A percentile compares a stretch with the other conserved stretches of the same genome.
Conservation (phyloP, 805 yeast genomes). For the Alloascoidea africana region DNA sequence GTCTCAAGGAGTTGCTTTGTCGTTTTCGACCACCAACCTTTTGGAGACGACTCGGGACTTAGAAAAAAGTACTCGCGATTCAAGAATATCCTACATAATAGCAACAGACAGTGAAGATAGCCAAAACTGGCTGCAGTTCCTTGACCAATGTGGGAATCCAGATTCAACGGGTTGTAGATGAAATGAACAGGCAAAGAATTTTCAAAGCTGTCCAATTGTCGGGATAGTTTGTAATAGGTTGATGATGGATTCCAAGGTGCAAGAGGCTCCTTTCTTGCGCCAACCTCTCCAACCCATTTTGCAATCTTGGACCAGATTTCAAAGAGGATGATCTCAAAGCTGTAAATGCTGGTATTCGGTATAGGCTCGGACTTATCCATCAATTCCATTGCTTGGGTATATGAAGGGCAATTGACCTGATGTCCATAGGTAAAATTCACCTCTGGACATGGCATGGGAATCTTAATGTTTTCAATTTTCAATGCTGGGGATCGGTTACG, state of each 20-base stretch:
- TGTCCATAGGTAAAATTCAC: slow-evolving; percentile 18
- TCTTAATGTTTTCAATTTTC: slow-evolving; percentile 18
- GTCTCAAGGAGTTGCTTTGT: no score
- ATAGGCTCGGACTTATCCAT: not conserved
- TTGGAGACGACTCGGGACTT: slow-evolving; percentile 14
- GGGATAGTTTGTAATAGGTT: slow-evolving; percentile 14
- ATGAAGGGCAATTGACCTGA: slow-evolving; percentile 8
- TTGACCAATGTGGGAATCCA: slow-evolving; percentile 16
- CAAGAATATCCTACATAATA: slow-evolving; percentile 19
- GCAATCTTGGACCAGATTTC: slow-evolving; percentile 24
- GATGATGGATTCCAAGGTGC: slow-evolving; percentile 20
- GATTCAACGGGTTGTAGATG: slow-evolving; percentile 13
- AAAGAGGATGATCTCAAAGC: slow-evolving; percentile 18
- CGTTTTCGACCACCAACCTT: slow-evolving; percentile 4
- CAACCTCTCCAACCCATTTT: slow-evolving; percentile 23
- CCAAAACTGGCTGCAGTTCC: slow-evolving; percentile 20
- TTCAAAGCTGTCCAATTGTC: slow-evolving; percentile 14
- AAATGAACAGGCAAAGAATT: slow-evolving; percentile 15
- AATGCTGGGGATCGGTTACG: slow-evolving; percentile 19
- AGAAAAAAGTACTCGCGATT: slow-evolving; percentile 22
- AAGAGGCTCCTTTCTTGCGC: slow-evolving; percentile 14
- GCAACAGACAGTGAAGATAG: slow-evolving; percentile 19
- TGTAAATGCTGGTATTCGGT: slow-evolving; percentile 10
- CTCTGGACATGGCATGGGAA: slow-evolving; percentile 20
- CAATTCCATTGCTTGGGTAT: slow-evolving; percentile 7